Evolutionary conservation across 2,329 filamentous ascomycete genomes (phyloP).

Genomic region (Stagonosporopsis tanaceti): DNA sequence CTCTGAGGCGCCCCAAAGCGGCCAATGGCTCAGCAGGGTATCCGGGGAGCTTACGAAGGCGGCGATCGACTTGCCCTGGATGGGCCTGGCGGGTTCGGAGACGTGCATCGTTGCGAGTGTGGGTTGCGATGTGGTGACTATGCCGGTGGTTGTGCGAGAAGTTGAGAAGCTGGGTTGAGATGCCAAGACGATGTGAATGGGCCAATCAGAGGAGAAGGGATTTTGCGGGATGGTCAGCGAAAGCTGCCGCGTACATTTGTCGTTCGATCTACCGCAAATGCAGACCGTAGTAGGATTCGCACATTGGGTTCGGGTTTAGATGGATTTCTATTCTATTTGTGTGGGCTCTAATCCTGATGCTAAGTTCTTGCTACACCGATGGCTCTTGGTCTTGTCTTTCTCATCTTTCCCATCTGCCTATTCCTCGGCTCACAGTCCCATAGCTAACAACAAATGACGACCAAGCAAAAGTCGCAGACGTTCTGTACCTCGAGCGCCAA

Average conservation of each 20-base stretch:
- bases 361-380: neutral
- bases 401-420: neutral
- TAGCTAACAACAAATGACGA: neutral
- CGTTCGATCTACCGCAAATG: neutral
- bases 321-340: neutral
- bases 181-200: constrained; percentile 19
- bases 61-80: constrained; percentile 40
- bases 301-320: neutral
- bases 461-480: neutral
- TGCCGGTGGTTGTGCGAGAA: constrained; percentile 19
- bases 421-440: too few relatives aligned
- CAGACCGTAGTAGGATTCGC: neutral
- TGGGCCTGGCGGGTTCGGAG: constrained; percentile 21
- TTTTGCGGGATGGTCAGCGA: constrained; percentile 36
- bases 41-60: constrained; percentile 34
- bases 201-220: constrained; percentile 31
- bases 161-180: constrained; percentile 24
- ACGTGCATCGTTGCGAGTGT: constrained; percentile 20
- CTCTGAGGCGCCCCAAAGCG: constrained; percentile 3
- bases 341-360: neutral
- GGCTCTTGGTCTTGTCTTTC: neutral
- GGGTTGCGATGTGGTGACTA: constrained; percentile 22
- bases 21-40: constrained; percentile 22
- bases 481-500: neutral
- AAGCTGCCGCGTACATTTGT: neutral